A percentile compares a stretch with the other conserved stretches of the same genome.
Evolutionary conservation across 345 rosid genomes (phyloP).

Genomic region (Gynandropsis gynandra): DNA sequence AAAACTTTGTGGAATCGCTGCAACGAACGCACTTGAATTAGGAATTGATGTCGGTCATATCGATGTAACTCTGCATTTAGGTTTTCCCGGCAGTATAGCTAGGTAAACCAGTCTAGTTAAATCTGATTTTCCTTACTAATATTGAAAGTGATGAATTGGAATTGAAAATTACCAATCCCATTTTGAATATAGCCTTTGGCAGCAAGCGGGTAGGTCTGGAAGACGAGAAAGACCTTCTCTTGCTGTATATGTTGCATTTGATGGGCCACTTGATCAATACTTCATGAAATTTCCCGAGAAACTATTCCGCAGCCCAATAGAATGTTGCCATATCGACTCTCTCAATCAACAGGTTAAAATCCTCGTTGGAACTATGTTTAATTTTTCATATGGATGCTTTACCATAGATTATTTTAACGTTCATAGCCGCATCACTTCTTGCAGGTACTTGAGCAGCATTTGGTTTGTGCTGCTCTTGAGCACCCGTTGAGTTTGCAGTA

Average conservation of each 20-base stretch:
- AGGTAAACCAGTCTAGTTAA: conserved; percentile 42
- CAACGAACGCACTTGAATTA: conserved; percentile 95
- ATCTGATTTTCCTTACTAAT: conserved; percentile 11
- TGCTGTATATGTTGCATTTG: conserved; percentile 82
- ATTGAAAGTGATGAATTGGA: conserved; percentile 1
- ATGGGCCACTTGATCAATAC: conserved; percentile 82
- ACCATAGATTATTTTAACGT: conserved; percentile 14
- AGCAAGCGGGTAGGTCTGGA: conserved; percentile 97
- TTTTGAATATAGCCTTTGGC: conserved; percentile 68
- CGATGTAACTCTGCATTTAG: conserved; percentile 89
- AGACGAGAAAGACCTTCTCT: conserved; percentile 82
- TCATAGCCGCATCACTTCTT: conserved; percentile 19
- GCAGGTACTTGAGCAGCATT: conserved; percentile 90
- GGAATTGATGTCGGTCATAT: conserved; percentile 97
- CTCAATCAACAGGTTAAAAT: conserved; percentile 66
- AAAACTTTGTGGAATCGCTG: conserved; percentile 81
- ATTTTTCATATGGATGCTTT: conserved; percentile 10
- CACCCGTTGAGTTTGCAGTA: conserved; percentile 63
- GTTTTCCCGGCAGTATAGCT: conserved; percentile 93
- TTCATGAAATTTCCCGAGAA: conserved; percentile 80
- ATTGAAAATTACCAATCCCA: conserved; percentile 8
- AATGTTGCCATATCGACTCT: conserved; percentile 81
- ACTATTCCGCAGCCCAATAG: conserved; percentile 72
- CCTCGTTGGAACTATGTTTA: conserved; percentile 12
- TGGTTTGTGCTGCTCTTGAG: conserved; percentile 80